Conservation (phyloP, 2,329 filamentous ascomycete species). For the Botrytis cinerea region DNA sequence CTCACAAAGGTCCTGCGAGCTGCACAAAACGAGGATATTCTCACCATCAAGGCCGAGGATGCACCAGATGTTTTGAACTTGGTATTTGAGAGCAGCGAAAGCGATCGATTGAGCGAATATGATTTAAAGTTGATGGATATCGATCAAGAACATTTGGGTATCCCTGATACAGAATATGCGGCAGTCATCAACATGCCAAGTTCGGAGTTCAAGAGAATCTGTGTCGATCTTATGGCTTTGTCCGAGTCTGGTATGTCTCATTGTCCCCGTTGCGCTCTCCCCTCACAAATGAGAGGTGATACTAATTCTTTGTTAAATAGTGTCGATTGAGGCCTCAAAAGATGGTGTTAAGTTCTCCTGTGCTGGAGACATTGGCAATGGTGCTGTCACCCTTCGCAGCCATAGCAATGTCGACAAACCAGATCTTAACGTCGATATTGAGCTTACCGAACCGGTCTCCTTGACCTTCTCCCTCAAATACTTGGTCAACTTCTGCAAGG, state of each 20-base stretch:
- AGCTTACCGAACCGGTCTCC: slow-evolving; percentile 86
- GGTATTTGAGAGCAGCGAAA: slow-evolving; percentile 86
- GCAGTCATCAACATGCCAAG: slow-evolving; percentile 88
- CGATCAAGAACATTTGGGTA: slow-evolving; percentile 98
- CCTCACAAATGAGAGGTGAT: neutral
- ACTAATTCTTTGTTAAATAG: slow-evolving; percentile 51
- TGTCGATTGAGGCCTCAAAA: slow-evolving; percentile 93
- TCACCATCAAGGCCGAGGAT: slow-evolving; percentile 97
- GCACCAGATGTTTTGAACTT: slow-evolving; percentile 94
- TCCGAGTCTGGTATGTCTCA: slow-evolving; percentile 82
- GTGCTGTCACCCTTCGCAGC: slow-evolving; percentile 86
- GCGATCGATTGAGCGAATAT: slow-evolving; percentile 95
- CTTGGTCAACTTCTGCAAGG: slow-evolving; percentile 99
- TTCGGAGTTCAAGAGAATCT: slow-evolving; percentile 90
- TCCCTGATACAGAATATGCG: slow-evolving; percentile 98
- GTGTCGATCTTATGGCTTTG: slow-evolving; percentile 84
- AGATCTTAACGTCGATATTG: slow-evolving; percentile 81
- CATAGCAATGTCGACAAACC: slow-evolving; percentile 90
- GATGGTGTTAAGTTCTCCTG: slow-evolving; percentile 96
- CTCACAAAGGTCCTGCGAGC: slow-evolving; percentile 96
- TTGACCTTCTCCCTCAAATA: slow-evolving; percentile 99
- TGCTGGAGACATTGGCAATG: slow-evolving; percentile 93
- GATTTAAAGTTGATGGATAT: slow-evolving; percentile 99
- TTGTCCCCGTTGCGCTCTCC: neutral
- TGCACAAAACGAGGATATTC: slow-evolving; percentile 88